These are phyloP conservation scores for Backusella parvicylindrica DNA, from an alignment of 192 early-diverging fungal species.

Conservation along the genomic window DNA sequence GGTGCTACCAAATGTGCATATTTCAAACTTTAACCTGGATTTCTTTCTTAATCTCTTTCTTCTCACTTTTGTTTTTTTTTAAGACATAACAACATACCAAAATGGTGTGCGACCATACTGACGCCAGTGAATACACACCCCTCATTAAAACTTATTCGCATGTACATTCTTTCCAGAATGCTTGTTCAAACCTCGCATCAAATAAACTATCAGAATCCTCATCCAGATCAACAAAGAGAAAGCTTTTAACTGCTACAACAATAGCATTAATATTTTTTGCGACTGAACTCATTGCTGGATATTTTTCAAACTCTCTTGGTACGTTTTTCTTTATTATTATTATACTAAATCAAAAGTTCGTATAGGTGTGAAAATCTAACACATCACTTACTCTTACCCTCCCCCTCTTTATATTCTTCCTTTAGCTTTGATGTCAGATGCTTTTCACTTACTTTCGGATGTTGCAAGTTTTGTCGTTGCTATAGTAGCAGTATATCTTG, in stretches of 20 bases:
- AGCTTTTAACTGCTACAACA: slow-evolving; percentile 52
- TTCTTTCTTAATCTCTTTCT: background rate
- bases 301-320: slow-evolving; percentile 49
- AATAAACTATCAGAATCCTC: background rate
- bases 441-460: slow-evolving; percentile 71
- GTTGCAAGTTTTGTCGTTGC: slow-evolving; percentile 74
- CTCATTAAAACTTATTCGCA: background rate
- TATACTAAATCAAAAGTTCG: too few relatives aligned
- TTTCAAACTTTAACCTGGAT: background rate
- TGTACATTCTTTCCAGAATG: background rate
- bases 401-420: background rate
- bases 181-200: slow-evolving; percentile 18
- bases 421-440: slow-evolving; percentile 71
- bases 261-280: slow-evolving; percentile 62
- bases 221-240: slow-evolving; percentile 27
- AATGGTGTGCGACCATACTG: background rate
- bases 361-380: too few relatives aligned
- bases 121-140: background rate
- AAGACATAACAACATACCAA: background rate
- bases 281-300: slow-evolving; percentile 60
- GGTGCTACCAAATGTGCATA: background rate
- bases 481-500: slow-evolving; percentile 60
- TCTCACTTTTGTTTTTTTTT: background rate
- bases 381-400: background rate
- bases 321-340: slow-evolving; percentile 1